These are phyloP conservation scores for Phaeomoniella chlamydospora DNA, from an alignment of 2,329 filamentous ascomycete species.

Conservation along the genomic window DNA sequence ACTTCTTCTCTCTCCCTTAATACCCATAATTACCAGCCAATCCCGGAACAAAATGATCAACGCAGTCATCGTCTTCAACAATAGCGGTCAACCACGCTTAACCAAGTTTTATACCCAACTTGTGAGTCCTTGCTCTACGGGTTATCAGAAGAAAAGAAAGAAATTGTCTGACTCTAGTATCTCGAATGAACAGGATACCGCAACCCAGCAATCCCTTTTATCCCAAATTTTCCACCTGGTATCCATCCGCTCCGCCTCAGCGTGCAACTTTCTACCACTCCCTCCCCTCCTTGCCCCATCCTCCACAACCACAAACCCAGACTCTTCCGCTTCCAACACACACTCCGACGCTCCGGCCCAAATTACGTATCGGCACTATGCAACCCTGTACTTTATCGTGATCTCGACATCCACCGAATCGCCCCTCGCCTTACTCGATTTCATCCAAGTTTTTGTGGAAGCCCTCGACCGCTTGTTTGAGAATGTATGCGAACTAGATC, in stretches of 20 bases:
- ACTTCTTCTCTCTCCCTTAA: no score
- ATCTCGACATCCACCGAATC: slow-evolving; percentile 95
- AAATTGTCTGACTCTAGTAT: no score
- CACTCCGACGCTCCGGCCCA: slow-evolving; percentile 85
- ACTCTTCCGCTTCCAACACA: slow-evolving; percentile 25
- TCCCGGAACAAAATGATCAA: slow-evolving; percentile 95
- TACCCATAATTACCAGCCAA: no score
- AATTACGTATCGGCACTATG: slow-evolving; percentile 95
- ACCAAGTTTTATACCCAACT: slow-evolving; percentile 99
- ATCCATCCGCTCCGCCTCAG: slow-evolving; percentile 74
- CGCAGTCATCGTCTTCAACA: slow-evolving; percentile 96
- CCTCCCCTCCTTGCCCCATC: slow-evolving; percentile 47
- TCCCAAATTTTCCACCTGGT: slow-evolving; percentile 96
- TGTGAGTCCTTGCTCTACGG: slow-evolving; percentile 33
- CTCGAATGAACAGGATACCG: slow-evolving; percentile 92
- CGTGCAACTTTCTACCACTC: slow-evolving; percentile 91
- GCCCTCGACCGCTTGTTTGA: slow-evolving; percentile 89
- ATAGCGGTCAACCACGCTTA: slow-evolving; percentile 86
- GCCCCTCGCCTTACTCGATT: slow-evolving; percentile 82
- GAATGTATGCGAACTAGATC: slow-evolving; percentile 93
- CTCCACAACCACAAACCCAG: slow-evolving; percentile 27
- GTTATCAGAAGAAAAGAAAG: no score
- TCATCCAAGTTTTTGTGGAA: slow-evolving; percentile 98
- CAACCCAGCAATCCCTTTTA: slow-evolving; percentile 91
- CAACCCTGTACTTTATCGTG: slow-evolving; percentile 95